Conservation (phyloP, 169 alveolate species). For the Cryptosporidium parvum region DNA sequence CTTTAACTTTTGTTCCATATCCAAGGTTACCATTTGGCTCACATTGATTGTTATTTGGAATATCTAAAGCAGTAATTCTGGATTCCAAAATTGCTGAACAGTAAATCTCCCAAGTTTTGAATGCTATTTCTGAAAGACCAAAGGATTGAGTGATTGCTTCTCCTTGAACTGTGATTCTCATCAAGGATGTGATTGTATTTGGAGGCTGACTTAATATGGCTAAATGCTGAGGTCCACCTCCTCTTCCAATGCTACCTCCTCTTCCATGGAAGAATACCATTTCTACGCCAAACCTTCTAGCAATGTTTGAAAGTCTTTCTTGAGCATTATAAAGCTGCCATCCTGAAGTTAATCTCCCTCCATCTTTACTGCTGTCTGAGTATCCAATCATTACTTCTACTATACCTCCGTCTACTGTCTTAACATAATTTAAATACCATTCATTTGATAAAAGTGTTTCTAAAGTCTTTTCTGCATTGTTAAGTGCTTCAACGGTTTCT, state of each 20-base stretch:
- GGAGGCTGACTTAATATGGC: constrained; percentile 87
- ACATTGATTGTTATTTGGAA: background rate
- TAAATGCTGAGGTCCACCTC: constrained; percentile 89
- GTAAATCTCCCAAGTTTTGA: constrained; percentile 85
- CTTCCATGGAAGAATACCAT: constrained; percentile 87
- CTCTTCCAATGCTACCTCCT: constrained; percentile 88
- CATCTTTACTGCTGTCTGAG: constrained; percentile 90
- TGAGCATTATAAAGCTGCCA: constrained; percentile 89
- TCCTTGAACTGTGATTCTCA: constrained; percentile 87
- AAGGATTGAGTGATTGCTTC: constrained; percentile 83
- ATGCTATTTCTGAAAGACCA: constrained; percentile 81
- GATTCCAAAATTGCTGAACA: constrained; percentile 83
- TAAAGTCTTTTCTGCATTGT: constrained; percentile 81
- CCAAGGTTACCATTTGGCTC: background rate
- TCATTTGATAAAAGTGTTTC: constrained; percentile 81
- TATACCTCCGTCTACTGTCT: constrained; percentile 78
- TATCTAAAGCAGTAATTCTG: constrained; percentile 18
- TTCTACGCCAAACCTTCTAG: constrained; percentile 80
- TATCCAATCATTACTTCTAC: constrained; percentile 88
- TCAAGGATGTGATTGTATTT: constrained; percentile 83
- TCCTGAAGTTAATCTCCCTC: constrained; percentile 86
- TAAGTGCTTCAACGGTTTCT: constrained; percentile 86
- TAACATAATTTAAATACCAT: constrained; percentile 84
- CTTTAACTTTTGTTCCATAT: constrained; percentile 9
- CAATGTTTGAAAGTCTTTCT: constrained; percentile 80